Evolutionary conservation across 2,329 filamentous ascomycete genomes (phyloP), one percentile per base, ranked within the genome.

Genomic region (Ploettnerulaceae sp.): DNA sequence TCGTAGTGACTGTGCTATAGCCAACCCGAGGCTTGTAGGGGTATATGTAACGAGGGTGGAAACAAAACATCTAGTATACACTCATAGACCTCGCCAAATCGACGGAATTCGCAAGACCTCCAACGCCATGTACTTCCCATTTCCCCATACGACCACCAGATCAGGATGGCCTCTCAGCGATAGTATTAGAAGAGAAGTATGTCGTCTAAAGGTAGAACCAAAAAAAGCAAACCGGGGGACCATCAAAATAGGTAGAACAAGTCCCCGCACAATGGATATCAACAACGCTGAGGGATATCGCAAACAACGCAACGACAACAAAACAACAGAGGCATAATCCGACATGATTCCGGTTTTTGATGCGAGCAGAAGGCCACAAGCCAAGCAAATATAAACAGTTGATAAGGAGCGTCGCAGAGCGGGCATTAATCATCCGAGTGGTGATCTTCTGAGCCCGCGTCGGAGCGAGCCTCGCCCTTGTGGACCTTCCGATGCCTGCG

Each of bases 401-500:
- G 15, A 38, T 8, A 7, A 17, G 21, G 28, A 25, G 33, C 33
- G 22, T 41, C 15, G 7, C 17, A 20, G 17, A 14, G 18, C n/a
- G n/a, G 28, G 12, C 21, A 7, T 44, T 52, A 60, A 39, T 62
- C 79, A 49, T 81, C 77, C 1, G 79, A 82, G 45, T 81, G 61
- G 48, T 64, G 63, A 31, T 80, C 77, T 57, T 82, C 79, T 5
- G 79, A 82, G 21, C 78, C 79, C 20, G 77, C 74, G 55, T 82
- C 79, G 2, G 79, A 82, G 36, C 71, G 75, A 7, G 74, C 68
- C 39, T 88, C 84, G 59, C 84, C 82, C 69, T 89, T 93, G 75
- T 98, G 93, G 37, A 97, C 91, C 71, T 97, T 97, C 64, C 89
- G 86, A 70, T 98, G 93, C 61, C 93, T 79, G 55, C 93, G 83